Base-by-base conservation (phyloP, 495 filamentous ascomycete genomes). In the Lepraria neglecta region DNA sequence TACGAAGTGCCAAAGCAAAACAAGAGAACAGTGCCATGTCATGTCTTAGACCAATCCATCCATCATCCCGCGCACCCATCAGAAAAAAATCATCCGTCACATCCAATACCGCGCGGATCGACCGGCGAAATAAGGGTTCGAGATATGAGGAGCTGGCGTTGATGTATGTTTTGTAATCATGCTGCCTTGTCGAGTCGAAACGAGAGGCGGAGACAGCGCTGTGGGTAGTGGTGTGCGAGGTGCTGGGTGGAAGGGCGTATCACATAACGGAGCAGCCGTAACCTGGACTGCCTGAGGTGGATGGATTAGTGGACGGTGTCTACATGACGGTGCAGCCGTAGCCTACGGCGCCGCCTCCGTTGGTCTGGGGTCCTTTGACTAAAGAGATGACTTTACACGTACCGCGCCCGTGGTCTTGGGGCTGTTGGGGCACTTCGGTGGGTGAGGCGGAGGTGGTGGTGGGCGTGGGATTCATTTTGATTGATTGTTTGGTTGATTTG, bases 241-340 rank as follows among this genome's bases (percentile, higher is more conserved):
- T 24, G 24, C 1, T 24, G 24, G 2, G 24, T 24, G 24, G 24
- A 24, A 24, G 2, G n/a, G 24, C 2, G 24, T 24, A 38, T 38
- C 35, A 38, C 35, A 38, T 38, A 1, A 38, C 35, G 12, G 9
- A 38, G 12, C 35, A 38, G 2, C 35, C 35, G 12, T 38, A 38
- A 2, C 35, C 35, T 38, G 35, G 35, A 7, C 9, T 38, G 12
- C 35, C 35, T 38, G 7, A 24, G 24, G 24, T 24, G 24, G 24
- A 24, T 24, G 24, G 2, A 24, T 24, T 24, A 24, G 24, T 24
- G 24, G 24, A 24, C 24, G 2, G 24, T 24, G n/a, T 38, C 33
- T 57, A 66, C 64, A 66, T 66, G 51, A 66, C 21, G 12, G 45
- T 60, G 50, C 64, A 66, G 60, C 61, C 57, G 30, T 43, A 43